These are phyloP conservation scores for Tetraselmis striata DNA, from an alignment of 139 green algal species.

Conservation along the genomic window DNA sequence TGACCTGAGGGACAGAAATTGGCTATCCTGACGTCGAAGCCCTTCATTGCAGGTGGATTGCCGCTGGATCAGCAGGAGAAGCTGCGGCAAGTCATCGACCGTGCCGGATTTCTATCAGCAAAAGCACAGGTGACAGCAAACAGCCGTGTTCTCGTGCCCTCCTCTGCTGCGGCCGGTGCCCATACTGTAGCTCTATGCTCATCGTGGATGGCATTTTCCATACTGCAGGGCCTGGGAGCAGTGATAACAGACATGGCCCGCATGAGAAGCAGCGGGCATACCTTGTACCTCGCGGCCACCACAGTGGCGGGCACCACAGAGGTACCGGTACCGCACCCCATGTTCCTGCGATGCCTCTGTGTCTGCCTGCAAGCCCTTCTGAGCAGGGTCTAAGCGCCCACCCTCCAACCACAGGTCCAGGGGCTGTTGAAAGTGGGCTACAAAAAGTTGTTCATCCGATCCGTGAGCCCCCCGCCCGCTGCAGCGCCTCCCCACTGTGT, in stretches of 20 bases:
- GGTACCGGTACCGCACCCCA: neutral
- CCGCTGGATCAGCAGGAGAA: neutral
- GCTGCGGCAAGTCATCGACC: neutral
- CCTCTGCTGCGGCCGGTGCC: neutral
- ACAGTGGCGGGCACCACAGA: neutral
- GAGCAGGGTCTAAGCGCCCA: neutral
- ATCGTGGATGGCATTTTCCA: neutral
- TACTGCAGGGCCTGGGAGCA: neutral
- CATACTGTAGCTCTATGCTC: neutral
- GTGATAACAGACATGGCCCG: neutral
- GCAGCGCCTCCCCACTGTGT: neutral
- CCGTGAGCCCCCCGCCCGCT: constrained; percentile 5
- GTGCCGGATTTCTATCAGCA: neutral
- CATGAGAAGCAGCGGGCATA: neutral
- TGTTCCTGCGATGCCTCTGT: neutral
- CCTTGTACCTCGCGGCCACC: neutral
- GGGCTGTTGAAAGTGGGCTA: constrained; percentile 59
- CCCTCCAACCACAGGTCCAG: constrained; percentile 19
- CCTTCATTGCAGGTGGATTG: neutral
- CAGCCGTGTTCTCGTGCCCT: neutral
- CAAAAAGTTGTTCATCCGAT: constrained; percentile 59
- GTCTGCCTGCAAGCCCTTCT: neutral
- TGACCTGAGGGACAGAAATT: no score
- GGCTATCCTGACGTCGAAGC: neutral
- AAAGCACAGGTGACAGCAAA: neutral